These are phyloP conservation scores for Simmondsia chinensis DNA, from an alignment of 148 eudicot species.

Conservation along the genomic window DNA sequence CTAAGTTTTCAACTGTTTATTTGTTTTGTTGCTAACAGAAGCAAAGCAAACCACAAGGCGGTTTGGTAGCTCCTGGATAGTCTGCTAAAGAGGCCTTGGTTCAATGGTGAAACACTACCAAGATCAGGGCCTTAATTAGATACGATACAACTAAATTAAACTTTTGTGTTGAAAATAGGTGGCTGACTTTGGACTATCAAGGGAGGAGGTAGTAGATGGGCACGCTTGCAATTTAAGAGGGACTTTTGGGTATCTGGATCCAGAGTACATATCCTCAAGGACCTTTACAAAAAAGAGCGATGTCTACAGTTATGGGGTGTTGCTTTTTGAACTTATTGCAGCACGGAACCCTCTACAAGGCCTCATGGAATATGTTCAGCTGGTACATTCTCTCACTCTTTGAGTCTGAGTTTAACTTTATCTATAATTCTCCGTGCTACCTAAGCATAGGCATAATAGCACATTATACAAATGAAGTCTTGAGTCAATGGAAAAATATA, in stretches of 20 bases:
- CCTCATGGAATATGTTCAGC: constrained; percentile 82
- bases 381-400: constrained; percentile 36
- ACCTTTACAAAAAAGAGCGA: constrained; percentile 92
- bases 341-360: constrained; percentile 92
- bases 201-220: constrained; percentile 67
- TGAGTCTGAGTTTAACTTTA: background rate
- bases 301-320: constrained; percentile 87
- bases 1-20: background rate
- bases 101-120: no score
- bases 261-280: constrained; percentile 84
- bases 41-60: no score
- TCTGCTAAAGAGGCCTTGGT: no score
- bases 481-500: no score
- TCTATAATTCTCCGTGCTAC: background rate
- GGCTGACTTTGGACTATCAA: constrained; percentile 94
- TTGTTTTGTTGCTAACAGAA: no score
- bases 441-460: no score
- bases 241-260: constrained; percentile 96
- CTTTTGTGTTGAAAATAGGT: constrained; percentile 33
- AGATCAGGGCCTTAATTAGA: background rate
- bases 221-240: constrained; percentile 64
- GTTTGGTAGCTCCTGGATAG: no score
- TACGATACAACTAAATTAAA: background rate
- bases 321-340: constrained; percentile 88
- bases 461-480: background rate